Base-by-base conservation (phyloP, 2,329 filamentous ascomycete species). In the Sclerotinia sclerotiorum region DNA sequence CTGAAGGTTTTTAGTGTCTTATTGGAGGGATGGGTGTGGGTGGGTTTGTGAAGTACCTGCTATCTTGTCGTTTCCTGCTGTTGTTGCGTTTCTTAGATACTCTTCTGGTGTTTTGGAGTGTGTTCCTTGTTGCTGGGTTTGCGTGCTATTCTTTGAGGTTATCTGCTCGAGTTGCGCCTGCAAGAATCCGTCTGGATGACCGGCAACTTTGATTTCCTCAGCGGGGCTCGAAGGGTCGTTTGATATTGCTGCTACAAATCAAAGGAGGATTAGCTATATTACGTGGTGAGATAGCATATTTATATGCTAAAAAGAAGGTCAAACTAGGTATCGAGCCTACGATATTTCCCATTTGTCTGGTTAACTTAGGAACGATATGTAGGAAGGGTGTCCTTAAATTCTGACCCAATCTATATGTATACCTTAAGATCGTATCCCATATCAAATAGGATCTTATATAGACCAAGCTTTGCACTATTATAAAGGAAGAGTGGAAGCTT, bases 1-100 rank as follows among this genome's bases (percentile, higher is more conserved):
- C 67, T 69, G 27, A 21, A 4, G 5, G n/a, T 58, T n/a, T 29
- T 61, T 51, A 55, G 32, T 21, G 58, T 57, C 2, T 58, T 69
- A 51, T 29, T n/a, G 27, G 32, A 49, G 58, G 13, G 39, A 42
- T 42, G 5, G n/a, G 54, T 29, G 27, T 35, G 48, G n/a, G 17
- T 17, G 0, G 24, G 11, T 11, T 29, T 39, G 7, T 17, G 6
- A 8, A 48, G 56, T 68, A 70, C 72, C 69, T 60, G 62, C 69
- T 10, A 74, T 54, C 68, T 72, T 72, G 29, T 73, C 72, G 69
- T 81, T 81, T 56, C 79, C 78, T 21, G 79, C 78, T 54, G 79
- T 70, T 13, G 79, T 78, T 42, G 77, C 72, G 0, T 71, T 63
- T 11, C 17, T 63, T 74, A 7, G 3, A 13, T 10, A 0, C 11